Evolutionary conservation across 192 early-diverging fungal genomes (phyloP), one percentile per base, ranked within the genome.

Genomic region (Podila horticola): DNA sequence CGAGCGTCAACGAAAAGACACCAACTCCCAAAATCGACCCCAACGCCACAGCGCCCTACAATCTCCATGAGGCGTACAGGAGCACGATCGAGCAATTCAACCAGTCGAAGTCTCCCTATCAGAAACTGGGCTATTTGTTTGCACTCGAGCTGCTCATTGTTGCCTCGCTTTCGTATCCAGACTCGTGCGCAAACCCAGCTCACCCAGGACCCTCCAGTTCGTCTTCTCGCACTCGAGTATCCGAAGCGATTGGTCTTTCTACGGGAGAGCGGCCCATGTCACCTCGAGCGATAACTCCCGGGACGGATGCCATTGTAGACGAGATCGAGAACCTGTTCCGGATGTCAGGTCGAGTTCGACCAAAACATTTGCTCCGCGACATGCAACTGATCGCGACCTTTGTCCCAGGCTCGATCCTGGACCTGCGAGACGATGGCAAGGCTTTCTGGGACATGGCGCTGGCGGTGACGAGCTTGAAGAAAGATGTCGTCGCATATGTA

Each of bases 361-460:
- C 83, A 34, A 55, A 65, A 28, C 29, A 81, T 58, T 50, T 84
- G 38, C 62, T 84, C 30, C 77, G 83, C 0, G 83, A 84, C 48
- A 71, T 84, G 83, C 83, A 84, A 30, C 26, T 84, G 26, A 81
- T 84, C 36, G 75, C 83, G 28, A 63, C 73, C 17, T 74, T 84
- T 48, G 66, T 84, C 15, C 83, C 83, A 3, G 65, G 76, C 22
- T 60, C 72, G 20, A 82, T 84, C 5, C 50, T 84, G 62, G 77
- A 84, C 52, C 67, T 84, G 10, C 28, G 83, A 28, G 69, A 84
- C 58, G 83, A 84, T 29, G 83, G 83, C 50, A 84, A 84, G 51
- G 83, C 83, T 7, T 84, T 84, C 31, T 84, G 83, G 83, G 83
- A 84, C 63, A 84, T 84, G 76, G 59, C 75, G 1, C 20, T 84